These are phyloP conservation scores for Xylariales sp. DNA, from an alignment of 2,329 filamentous ascomycete genomes.

Conservation along the genomic window DNA sequence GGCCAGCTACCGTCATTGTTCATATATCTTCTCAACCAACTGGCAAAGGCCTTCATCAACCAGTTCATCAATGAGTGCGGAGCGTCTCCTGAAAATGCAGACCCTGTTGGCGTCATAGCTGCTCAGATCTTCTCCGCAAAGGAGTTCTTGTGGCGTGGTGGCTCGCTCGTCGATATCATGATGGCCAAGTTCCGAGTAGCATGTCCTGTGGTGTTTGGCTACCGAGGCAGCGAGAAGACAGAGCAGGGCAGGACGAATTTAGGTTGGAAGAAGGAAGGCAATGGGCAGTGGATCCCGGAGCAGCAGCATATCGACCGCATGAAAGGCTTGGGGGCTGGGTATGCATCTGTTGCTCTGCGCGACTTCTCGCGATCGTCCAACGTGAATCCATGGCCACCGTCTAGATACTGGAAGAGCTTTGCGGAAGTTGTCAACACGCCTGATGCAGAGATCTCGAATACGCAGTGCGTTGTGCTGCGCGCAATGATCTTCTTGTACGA, in stretches of 20 bases:
- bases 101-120: conserved; percentile 74
- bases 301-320: conserved; percentile 78
- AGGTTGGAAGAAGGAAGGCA: conserved; percentile 64
- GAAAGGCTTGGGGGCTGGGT: conserved; percentile 80
- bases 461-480: conserved; percentile 66
- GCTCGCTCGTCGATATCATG: conserved; percentile 74
- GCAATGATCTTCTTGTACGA: conserved; percentile 71
- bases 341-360: conserved; percentile 74
- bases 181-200: conserved; percentile 78
- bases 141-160: conserved; percentile 62
- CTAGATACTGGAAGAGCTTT: conserved; percentile 78
- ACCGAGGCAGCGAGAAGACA: conserved; percentile 71
- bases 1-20: conserved; percentile 59
- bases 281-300: conserved; percentile 57
- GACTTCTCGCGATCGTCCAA: conserved; percentile 70
- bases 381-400: conserved; percentile 71
- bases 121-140: conserved; percentile 70
- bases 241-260: conserved; percentile 61
- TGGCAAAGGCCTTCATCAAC: conserved; percentile 67
- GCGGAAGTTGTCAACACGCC: conserved; percentile 75
- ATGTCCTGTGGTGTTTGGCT: conserved; percentile 83
- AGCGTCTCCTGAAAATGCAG: conserved; percentile 61
- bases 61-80: conserved; percentile 66
- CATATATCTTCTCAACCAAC: conserved; percentile 72
- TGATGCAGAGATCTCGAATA: conserved; percentile 61